Base-by-base conservation (phyloP, 2,329 filamentous ascomycete genomes). In the Colletotrichum sp. region DNA sequence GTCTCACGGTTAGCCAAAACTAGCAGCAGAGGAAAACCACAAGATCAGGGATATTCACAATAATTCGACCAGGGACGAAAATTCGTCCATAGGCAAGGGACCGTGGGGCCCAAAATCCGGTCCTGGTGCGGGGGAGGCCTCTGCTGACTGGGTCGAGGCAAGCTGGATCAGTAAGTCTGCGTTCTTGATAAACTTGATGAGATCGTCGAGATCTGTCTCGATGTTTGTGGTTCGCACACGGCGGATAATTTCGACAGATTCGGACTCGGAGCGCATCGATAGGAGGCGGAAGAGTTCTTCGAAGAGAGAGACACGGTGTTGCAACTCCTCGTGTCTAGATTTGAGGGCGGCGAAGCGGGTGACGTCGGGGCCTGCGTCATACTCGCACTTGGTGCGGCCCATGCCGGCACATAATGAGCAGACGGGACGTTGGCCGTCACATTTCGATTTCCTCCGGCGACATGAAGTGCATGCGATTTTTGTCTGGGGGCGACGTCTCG, bases 381-480 rank as follows among this genome's bases (percentile, higher is more conserved):
- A 78, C 55, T 78, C 77, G 69, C 77, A 78, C 14, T n/a, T 63
- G 13, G 77, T 72, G 18, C 70, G 71, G 28, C 74, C 74, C 59
- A 73, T 76, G 30, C 71, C 75, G 18, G 77, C 75, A 67, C 77
- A 78, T 43, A 74, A 57, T 18, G 77, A 75, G 32, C 77, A 78
- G 10, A 78, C 72, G 24, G 77, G 77, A 26, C 77, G 77, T 21
- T 52, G 30, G 24, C 77, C 77, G 32, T 78, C 77, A 39, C 77
- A 78, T 63, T 78, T 78, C 13, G 75, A 77, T 30, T 77, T 77
- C 48, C 75, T 57, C 26, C 75, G 68, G 5, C 77, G 77, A 24
- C 77, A 78, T 12, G 77, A 68, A 3, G 77, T 77, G 72, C 77
- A 78, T 6, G 77, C 77, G 13, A 78, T 74, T 24, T 72, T 77